Conservation (phyloP, 805 yeast genomes). For the Candida alai region DNA sequence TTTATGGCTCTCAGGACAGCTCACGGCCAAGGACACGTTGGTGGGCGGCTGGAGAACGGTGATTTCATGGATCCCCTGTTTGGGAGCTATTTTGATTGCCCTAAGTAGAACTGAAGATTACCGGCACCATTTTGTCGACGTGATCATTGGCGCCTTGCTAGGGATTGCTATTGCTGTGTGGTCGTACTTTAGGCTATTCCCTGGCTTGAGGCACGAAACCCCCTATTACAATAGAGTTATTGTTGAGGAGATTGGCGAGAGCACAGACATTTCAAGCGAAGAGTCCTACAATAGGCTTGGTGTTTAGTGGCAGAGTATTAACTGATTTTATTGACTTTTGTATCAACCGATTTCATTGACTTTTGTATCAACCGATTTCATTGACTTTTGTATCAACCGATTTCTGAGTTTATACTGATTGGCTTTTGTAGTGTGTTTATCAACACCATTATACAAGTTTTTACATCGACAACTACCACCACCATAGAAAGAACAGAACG, state of each 20-base stretch:
- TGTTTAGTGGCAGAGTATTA: not conserved
- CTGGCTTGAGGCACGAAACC: constrained; percentile 26
- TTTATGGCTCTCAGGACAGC: constrained; percentile 31
- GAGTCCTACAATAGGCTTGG: constrained; percentile 29
- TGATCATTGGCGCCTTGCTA: constrained; percentile 65
- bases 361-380: too few relatives aligned
- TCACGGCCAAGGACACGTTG: constrained; percentile 35
- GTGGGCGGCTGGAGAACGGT: constrained; percentile 64
- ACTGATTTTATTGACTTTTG: not conserved
- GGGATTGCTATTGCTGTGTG: constrained; percentile 61
- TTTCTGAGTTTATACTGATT: too few relatives aligned
- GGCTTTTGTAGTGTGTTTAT: too few relatives aligned
- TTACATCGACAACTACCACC: too few relatives aligned
- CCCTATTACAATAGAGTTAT: constrained; percentile 40
- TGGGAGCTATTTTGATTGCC: constrained; percentile 76
- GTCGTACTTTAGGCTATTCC: constrained; percentile 53
- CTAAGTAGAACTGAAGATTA: constrained; percentile 86
- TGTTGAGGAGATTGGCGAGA: constrained; percentile 15
- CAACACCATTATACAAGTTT: too few relatives aligned
- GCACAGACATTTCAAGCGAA: too few relatives aligned
- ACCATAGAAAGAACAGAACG: too few relatives aligned
- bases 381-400: too few relatives aligned
- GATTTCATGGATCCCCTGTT: constrained; percentile 48
- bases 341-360: too few relatives aligned
- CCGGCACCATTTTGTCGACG: constrained; percentile 91